These are phyloP conservation scores for Ilyonectria sp. DNA, from an alignment of 2,329 filamentous ascomycete species.

Conservation along the genomic window DNA sequence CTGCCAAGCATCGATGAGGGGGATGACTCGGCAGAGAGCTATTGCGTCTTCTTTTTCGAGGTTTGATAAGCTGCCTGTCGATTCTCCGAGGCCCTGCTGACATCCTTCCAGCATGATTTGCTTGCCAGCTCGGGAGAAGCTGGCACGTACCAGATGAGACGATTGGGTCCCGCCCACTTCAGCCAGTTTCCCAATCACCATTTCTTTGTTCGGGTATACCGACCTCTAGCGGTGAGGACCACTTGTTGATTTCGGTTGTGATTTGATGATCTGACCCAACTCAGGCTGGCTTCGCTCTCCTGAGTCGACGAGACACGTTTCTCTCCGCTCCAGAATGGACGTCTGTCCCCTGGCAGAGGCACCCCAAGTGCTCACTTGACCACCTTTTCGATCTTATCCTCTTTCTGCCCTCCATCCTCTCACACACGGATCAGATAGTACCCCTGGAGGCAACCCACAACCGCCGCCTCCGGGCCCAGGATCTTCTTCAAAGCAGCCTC, in stretches of 20 bases:
- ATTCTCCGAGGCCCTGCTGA: slow-evolving; percentile 27
- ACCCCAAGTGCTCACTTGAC: slow-evolving; percentile 67
- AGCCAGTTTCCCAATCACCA: slow-evolving; percentile 69
- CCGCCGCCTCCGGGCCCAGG: slow-evolving; percentile 62
- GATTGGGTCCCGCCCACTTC: slow-evolving; percentile 63
- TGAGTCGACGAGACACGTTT: slow-evolving; percentile 66
- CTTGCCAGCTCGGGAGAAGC: slow-evolving; percentile 58
- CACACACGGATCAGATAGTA: slow-evolving; percentile 60
- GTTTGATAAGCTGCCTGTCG: slow-evolving; percentile 52
- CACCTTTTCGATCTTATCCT: slow-evolving; percentile 66
- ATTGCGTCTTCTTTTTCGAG: slow-evolving; percentile 69
- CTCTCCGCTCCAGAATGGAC: slow-evolving; percentile 68
- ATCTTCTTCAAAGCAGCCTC: slow-evolving; percentile 64
- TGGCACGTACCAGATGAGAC: slow-evolving; percentile 53
- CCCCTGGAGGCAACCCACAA: slow-evolving; percentile 56
- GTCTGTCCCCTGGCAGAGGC: slow-evolving; percentile 65
- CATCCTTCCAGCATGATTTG: slow-evolving; percentile 60
- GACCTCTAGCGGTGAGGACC: slow-evolving; percentile 65
- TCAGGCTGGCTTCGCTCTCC: slow-evolving; percentile 63
- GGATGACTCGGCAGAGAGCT: slow-evolving; percentile 54
- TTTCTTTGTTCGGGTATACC: slow-evolving; percentile 70
- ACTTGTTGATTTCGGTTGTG: background rate
- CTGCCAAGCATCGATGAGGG: slow-evolving; percentile 53
- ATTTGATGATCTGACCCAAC: slow-evolving; percentile 34
- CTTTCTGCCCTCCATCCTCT: slow-evolving; percentile 63